Evolutionary conservation across 2,329 filamentous ascomycete genomes (phyloP), one percentile per base, ranked within the genome.

Genomic region (Conoideocrella luteorostrata): DNA sequence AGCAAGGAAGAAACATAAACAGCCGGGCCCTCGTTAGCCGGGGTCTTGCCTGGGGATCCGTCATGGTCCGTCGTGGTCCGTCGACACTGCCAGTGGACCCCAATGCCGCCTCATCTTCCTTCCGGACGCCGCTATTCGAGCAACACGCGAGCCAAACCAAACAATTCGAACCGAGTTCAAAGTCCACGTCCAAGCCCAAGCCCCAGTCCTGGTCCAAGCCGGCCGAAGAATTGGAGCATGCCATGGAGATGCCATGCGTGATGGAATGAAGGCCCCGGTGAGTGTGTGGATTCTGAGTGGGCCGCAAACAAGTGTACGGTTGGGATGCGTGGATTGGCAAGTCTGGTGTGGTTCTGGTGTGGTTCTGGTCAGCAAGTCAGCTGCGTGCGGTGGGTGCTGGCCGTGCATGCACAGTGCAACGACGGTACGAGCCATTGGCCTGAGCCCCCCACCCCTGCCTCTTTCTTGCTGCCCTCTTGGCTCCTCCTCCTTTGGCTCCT

Each of bases 201-300:
- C n/a, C n/a, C n/a, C n/a, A 7, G 32, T 18, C 15, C 12, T 18
- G 7, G 15, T 15, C 32, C 20, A 21, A 36, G 34, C 20, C 21
- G 35, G 13, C 35, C 17, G 15, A n/a, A 13, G 17, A 18, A 7
- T 12, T 21, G 18, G 17, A 12, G 13, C 30, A 10, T 32, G 28
- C 28, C 12, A 17, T 32, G 39, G 39, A 33, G 39, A 41, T 29
- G n/a, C n/a, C n/a, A n/a, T n/a, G n/a, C n/a, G 39, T 12, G 39
- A 12, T 41, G 39, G 39, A 41, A 41, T 41, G 39, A 33, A 41
- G 28, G n/a, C 39, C n/a, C 28, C 13, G 39, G 29, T 15, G 28
- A 33, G 28, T 12, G 12, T 7, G 39, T 28, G 18, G 28, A 17
- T 21, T 20, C 35, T n/a, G 24, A 23, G 28, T 28, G 18, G 15